phyloP scores from a whole-genome alignment of 331 rosid genomes.

The Saraca asoca region DNA sequence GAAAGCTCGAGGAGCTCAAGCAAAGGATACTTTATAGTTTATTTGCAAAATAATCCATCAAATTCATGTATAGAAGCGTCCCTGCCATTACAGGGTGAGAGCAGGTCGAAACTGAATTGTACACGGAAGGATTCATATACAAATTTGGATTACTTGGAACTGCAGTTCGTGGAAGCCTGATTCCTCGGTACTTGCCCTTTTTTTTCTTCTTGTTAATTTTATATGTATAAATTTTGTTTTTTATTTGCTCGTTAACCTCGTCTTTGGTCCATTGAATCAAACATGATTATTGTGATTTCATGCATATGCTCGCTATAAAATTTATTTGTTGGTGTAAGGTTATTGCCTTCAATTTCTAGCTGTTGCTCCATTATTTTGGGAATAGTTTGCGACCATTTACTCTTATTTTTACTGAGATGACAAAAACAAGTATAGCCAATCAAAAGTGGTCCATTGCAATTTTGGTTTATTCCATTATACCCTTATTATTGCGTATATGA shows the following conservation, averaged over 20 bases:
- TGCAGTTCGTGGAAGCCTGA: slow-evolving; percentile 46
- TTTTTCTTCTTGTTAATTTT: slow-evolving; percentile 28
- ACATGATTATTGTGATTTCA: slow-evolving; percentile 43
- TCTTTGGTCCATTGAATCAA: not conserved
- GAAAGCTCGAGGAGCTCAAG: slow-evolving; percentile 40
- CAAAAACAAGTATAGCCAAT: slow-evolving; percentile 8
- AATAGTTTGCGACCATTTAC: slow-evolving; percentile 26
- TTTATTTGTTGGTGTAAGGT: slow-evolving; percentile 35
- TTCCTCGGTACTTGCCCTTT: slow-evolving; percentile 40
- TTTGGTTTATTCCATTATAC: slow-evolving; percentile 17
- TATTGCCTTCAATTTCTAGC: slow-evolving; percentile 33
- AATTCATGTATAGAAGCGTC: slow-evolving; percentile 84
- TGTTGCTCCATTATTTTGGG: slow-evolving; percentile 21
- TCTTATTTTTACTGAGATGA: slow-evolving; percentile 23
- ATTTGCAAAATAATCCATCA: slow-evolving; percentile 63
- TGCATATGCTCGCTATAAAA: slow-evolving; percentile 36
- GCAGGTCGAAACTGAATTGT: slow-evolving; percentile 57
- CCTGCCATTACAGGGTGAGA: slow-evolving; percentile 84
- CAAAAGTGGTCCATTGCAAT: slow-evolving; percentile 30
- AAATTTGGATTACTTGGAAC: slow-evolving; percentile 47
- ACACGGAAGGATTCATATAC: slow-evolving; percentile 56
- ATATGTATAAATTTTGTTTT: not conserved
- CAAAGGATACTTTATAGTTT: slow-evolving; percentile 50
- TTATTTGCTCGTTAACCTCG: not conserved
- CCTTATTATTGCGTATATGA: not conserved